Percentiles rank a stretch among this genome's conserved stretches.
These are phyloP conservation scores for Ophiosphaerella korrae DNA, from an alignment of 2,329 filamentous ascomycete genomes.

Conservation along the genomic window DNA sequence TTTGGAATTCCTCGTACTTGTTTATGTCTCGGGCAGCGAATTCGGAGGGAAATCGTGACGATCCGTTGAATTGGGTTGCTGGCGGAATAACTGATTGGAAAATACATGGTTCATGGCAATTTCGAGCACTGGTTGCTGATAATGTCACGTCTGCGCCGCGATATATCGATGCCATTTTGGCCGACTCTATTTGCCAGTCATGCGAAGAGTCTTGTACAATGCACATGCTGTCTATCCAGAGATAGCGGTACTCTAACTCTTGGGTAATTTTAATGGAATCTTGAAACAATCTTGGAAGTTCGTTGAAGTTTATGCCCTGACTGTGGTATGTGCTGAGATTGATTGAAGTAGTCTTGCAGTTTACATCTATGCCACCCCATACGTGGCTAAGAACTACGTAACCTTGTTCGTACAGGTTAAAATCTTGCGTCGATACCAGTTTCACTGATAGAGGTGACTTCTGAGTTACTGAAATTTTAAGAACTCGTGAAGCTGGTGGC, in stretches of 20 bases:
- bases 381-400: neutral
- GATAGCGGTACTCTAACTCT: neutral
- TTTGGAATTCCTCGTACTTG: neutral
- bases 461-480: no score
- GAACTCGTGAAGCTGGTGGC: neutral
- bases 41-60: neutral
- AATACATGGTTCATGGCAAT: neutral
- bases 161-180: constrained; percentile 1
- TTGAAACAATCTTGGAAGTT: neutral
- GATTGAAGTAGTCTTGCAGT: neutral
- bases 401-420: neutral
- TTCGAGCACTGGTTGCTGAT: neutral
- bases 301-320: neutral
- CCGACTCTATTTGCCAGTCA: neutral
- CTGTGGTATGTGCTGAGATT: neutral
- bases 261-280: neutral
- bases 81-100: neutral
- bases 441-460: neutral
- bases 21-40: neutral
- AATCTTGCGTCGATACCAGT: neutral
- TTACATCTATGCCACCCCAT: neutral
- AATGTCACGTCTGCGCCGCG: neutral
- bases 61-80: neutral
- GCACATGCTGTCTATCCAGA: constrained; percentile 8
- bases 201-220: neutral